Percentiles rank a stretch among this genome's conserved stretches.
These are phyloP conservation scores for Oidium heveae DNA, from an alignment of 2,329 filamentous ascomycete genomes.

Conservation along the genomic window DNA sequence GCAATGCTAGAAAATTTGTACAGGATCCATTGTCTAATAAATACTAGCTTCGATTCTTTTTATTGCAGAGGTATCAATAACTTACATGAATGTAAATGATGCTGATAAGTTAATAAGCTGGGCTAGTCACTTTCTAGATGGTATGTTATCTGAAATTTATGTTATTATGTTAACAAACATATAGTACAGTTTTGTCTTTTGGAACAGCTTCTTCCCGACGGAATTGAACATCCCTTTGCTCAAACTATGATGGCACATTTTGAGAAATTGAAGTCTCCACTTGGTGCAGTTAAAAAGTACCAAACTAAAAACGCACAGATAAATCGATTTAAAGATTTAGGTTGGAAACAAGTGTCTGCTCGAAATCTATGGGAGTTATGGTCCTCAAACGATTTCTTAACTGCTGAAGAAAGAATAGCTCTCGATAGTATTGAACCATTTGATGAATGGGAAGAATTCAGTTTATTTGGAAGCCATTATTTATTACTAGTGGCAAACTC, in stretches of 20 bases:
- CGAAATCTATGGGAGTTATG: constrained; percentile 65
- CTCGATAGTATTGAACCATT: constrained; percentile 59
- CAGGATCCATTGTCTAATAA: not conserved
- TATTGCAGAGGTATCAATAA: constrained; percentile 72
- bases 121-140: constrained; percentile 44
- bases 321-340: constrained; percentile 38
- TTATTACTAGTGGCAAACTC: constrained; percentile 29
- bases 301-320: constrained; percentile 39
- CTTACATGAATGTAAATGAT: constrained; percentile 56
- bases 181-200: constrained; percentile 61
- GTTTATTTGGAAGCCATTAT: constrained; percentile 64
- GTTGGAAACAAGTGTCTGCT: constrained; percentile 37
- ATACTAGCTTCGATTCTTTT: constrained; percentile 34
- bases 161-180: constrained; percentile 4
- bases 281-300: constrained; percentile 51
- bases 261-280: constrained; percentile 50
- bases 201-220: constrained; percentile 66
- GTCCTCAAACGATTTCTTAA: constrained; percentile 42
- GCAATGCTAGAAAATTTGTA: not conserved
- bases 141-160: constrained; percentile 18
- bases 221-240: constrained; percentile 58
- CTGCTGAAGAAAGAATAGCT: constrained; percentile 26
- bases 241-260: constrained; percentile 69
- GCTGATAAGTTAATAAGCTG: constrained; percentile 55
- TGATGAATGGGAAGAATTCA: constrained; percentile 91